Conservation (phyloP, 2,329 filamentous ascomycete genomes). For the Sarocladium strictum region DNA sequence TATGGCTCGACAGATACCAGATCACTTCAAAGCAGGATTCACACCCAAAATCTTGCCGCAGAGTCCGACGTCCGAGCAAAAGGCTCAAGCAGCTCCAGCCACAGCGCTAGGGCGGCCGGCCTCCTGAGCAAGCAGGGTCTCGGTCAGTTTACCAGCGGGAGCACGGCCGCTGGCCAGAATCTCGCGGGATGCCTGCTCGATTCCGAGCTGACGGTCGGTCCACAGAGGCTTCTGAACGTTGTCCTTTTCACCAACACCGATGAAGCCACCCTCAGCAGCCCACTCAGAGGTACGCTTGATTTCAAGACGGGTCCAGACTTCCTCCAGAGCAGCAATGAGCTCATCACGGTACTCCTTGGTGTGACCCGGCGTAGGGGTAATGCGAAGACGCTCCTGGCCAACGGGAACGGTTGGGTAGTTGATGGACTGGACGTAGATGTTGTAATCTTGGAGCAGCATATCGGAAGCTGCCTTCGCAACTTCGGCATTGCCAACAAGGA, state of each 20-base stretch:
- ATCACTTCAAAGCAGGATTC: background rate
- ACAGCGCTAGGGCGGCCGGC: slow-evolving; percentile 24
- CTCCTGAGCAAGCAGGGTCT: slow-evolving; percentile 55
- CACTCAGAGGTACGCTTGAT: slow-evolving; percentile 93
- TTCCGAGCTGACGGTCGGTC: slow-evolving; percentile 82
- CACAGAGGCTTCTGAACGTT: slow-evolving; percentile 66
- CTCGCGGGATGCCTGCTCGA: slow-evolving; percentile 60
- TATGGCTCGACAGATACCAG: background rate
- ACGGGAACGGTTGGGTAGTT: slow-evolving; percentile 98
- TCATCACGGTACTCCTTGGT: slow-evolving; percentile 78
- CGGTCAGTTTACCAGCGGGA: slow-evolving; percentile 40
- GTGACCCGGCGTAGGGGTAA: slow-evolving; percentile 94
- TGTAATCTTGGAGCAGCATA: slow-evolving; percentile 80
- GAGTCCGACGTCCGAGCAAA: background rate
- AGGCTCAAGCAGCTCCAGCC: slow-evolving; percentile 19
- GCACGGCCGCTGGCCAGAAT: slow-evolving; percentile 42
- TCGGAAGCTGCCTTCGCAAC: slow-evolving; percentile 89
- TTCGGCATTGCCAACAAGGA: slow-evolving; percentile 91
- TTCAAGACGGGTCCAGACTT: slow-evolving; percentile 80
- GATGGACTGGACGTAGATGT: slow-evolving; percentile 97
- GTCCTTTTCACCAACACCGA: slow-evolving; percentile 77
- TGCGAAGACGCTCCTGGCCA: slow-evolving; percentile 92
- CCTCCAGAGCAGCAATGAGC: slow-evolving; percentile 75
- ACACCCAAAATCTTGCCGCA: slow-evolving; percentile 1
- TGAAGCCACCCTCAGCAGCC: slow-evolving; percentile 86